Evolutionary conservation across 176 grass and related monocot genomes (phyloP).

Genomic region (Tillandsia leiboldiana): DNA sequence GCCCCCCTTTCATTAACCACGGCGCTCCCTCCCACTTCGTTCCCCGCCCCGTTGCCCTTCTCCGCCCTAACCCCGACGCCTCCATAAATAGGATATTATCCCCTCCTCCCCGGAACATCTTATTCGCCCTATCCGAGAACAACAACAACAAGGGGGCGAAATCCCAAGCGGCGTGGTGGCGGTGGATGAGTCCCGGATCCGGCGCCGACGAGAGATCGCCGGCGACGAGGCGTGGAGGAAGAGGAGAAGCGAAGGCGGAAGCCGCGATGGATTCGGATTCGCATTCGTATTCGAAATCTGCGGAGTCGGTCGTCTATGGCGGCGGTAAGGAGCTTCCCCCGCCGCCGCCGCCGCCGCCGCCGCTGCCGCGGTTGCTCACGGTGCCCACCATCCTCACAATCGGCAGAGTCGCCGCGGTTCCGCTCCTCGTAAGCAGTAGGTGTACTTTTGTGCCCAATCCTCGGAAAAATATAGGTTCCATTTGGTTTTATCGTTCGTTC

Average conservation of each 20-base stretch:
- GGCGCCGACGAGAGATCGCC: not conserved
- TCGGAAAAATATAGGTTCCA: not conserved
- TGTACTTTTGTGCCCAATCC: not conserved
- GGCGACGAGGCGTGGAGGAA: not conserved
- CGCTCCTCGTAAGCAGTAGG: slow-evolving; percentile 85
- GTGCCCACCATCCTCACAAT: slow-evolving; percentile 88
- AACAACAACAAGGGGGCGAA: not conserved
- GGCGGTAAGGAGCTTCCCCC: not conserved
- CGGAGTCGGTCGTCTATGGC: slow-evolving; percentile 28
- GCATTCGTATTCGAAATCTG: slow-evolving; percentile 21
- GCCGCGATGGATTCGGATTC: slow-evolving; percentile 30
- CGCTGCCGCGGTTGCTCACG: slow-evolving; percentile 46
- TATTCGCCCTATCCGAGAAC: slow-evolving; percentile 4
- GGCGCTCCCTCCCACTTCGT: not conserved
- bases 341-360: slow-evolving; percentile 14
- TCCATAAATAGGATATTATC: slow-evolving; percentile 33
- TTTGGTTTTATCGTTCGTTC: not conserved
- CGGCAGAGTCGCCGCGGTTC: slow-evolving; percentile 79
- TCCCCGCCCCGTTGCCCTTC: not conserved
- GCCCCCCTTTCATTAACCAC: not conserved
- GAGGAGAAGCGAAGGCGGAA: slow-evolving; percentile 9
- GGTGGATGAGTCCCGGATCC: slow-evolving; percentile 9
- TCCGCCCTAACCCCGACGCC: slow-evolving; percentile 29
- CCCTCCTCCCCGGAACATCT: slow-evolving; percentile 13
- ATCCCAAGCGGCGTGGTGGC: not conserved